Evolutionary conservation across 2,329 filamentous ascomycete species (phyloP).

Genomic region (Xylariales sp.): DNA sequence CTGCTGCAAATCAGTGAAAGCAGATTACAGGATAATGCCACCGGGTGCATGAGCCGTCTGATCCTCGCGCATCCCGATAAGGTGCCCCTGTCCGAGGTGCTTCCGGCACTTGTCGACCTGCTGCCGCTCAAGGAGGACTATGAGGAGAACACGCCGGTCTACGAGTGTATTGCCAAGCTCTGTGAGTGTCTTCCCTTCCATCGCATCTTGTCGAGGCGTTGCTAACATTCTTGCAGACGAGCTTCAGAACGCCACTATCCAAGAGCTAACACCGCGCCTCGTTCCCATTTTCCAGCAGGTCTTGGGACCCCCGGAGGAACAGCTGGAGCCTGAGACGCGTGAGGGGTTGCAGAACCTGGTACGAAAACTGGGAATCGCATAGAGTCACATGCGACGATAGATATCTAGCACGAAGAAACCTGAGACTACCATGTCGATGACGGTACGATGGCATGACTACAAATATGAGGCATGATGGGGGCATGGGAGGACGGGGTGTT

Average conservation of each 20-base stretch:
- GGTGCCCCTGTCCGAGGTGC: slow-evolving; percentile 74
- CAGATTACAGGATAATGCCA: slow-evolving; percentile 86
- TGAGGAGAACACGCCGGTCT: slow-evolving; percentile 94
- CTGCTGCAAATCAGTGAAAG: slow-evolving; percentile 73
- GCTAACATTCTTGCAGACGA: slow-evolving; percentile 45
- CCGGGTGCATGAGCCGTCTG: slow-evolving; percentile 87
- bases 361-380: slow-evolving; percentile 16
- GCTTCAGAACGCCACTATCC: slow-evolving; percentile 62
- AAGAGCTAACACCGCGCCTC: slow-evolving; percentile 64
- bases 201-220: too few relatives aligned
- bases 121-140: slow-evolving; percentile 90
- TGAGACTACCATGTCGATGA: slow-evolving; percentile 7
- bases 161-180: slow-evolving; percentile 81
- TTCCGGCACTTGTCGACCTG: slow-evolving; percentile 73
- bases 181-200: slow-evolving; percentile 52
- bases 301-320: slow-evolving; percentile 65
- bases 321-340: slow-evolving; percentile 69
- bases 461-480: slow-evolving; percentile 2
- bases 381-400: too few relatives aligned
- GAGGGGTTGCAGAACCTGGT: slow-evolving; percentile 62
- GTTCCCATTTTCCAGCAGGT: slow-evolving; percentile 70
- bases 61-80: slow-evolving; percentile 82
- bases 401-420: too few relatives aligned
- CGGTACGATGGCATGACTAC: slow-evolving; percentile 8
- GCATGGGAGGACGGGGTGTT: neutral